These are phyloP conservation scores for Lactifluus hygrophoroides DNA, from an alignment of 768 basidiomycete species.

Conservation along the genomic window DNA sequence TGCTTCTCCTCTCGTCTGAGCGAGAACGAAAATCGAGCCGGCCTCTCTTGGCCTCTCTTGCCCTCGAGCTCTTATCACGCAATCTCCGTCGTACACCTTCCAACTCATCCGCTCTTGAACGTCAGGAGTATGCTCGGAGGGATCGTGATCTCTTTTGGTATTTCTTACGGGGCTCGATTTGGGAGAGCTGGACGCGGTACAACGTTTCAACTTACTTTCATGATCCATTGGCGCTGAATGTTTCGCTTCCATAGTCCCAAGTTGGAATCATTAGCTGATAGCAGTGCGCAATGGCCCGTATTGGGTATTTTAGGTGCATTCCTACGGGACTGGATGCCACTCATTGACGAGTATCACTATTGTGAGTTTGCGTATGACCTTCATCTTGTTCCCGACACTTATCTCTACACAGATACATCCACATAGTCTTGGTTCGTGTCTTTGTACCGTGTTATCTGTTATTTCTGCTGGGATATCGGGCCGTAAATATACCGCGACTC, in stretches of 20 bases:
- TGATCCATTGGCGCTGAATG: constrained; percentile 1
- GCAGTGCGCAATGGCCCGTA: constrained; percentile 48
- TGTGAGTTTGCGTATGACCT: constrained; percentile 42
- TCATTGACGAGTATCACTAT: constrained; percentile 88
- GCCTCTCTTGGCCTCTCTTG: constrained; percentile 55
- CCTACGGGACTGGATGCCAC: constrained; percentile 77
- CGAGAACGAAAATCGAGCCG: constrained; percentile 37
- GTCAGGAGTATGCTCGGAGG: constrained; percentile 70
- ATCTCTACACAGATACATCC: constrained; percentile 13
- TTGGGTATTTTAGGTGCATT: constrained; percentile 62
- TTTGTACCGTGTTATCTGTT: background rate
- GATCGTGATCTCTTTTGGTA: constrained; percentile 83
- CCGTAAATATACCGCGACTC: background rate
- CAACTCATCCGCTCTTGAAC: constrained; percentile 54
- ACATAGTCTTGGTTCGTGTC: constrained; percentile 3
- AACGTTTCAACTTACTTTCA: constrained; percentile 1
- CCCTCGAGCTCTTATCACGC: constrained; percentile 67
- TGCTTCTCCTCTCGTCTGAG: constrained; percentile 35
- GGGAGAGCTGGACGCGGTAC: constrained; percentile 71
- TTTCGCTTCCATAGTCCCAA: constrained; percentile 47
- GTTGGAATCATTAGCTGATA: constrained; percentile 52
- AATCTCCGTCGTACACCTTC: constrained; percentile 62
- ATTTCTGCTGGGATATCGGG: background rate
- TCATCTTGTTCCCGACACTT: background rate
- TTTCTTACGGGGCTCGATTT: constrained; percentile 77